These are phyloP conservation scores for Hydnomerulius pinastri DNA, from an alignment of 768 basidiomycete species.

Conservation along the genomic window DNA sequence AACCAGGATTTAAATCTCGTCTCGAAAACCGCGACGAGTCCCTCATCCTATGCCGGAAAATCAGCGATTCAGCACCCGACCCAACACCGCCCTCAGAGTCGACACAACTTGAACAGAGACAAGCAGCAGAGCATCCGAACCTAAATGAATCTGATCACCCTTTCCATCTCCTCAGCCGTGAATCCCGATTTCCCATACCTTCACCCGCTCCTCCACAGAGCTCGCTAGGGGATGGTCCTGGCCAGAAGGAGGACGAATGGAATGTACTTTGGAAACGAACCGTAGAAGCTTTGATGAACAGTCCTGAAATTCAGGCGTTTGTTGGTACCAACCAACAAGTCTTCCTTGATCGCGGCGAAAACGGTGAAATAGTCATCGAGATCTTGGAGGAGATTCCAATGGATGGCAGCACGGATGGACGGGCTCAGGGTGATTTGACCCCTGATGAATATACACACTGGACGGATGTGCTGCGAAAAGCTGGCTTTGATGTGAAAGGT, in stretches of 20 bases:
- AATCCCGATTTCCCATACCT: slow-evolving; percentile 51
- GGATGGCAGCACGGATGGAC: slow-evolving; percentile 29
- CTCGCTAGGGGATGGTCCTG: slow-evolving; percentile 16
- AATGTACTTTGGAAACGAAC: slow-evolving; percentile 30
- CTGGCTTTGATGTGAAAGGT: slow-evolving; percentile 50
- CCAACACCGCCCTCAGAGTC: slow-evolving; percentile 25
- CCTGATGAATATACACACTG: slow-evolving; percentile 45
- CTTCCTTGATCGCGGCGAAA: slow-evolving; percentile 43
- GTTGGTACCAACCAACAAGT: slow-evolving; percentile 36
- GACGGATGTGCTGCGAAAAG: slow-evolving; percentile 52
- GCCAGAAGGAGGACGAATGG: slow-evolving; percentile 20
- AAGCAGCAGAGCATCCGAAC: slow-evolving; percentile 27
- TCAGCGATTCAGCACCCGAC: slow-evolving; percentile 42
- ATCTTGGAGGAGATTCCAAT: slow-evolving; percentile 46
- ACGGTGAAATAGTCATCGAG: slow-evolving; percentile 45
- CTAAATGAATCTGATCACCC: slow-evolving; percentile 60
- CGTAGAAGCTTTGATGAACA: slow-evolving; percentile 30
- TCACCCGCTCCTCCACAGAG: slow-evolving; percentile 16
- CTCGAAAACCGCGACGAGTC: slow-evolving; percentile 67
- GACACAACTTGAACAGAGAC: slow-evolving; percentile 32
- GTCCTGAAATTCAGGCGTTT: slow-evolving; percentile 31
- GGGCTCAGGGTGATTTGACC: slow-evolving; percentile 31
- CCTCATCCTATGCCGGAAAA: slow-evolving; percentile 76
- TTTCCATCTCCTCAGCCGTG: slow-evolving; percentile 46
- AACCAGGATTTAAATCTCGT: slow-evolving; percentile 87